Evolutionary conservation across 2,329 filamentous ascomycete genomes (phyloP), one percentile per base, ranked within the genome.

Genomic region (Aspergillus calidoustus): DNA sequence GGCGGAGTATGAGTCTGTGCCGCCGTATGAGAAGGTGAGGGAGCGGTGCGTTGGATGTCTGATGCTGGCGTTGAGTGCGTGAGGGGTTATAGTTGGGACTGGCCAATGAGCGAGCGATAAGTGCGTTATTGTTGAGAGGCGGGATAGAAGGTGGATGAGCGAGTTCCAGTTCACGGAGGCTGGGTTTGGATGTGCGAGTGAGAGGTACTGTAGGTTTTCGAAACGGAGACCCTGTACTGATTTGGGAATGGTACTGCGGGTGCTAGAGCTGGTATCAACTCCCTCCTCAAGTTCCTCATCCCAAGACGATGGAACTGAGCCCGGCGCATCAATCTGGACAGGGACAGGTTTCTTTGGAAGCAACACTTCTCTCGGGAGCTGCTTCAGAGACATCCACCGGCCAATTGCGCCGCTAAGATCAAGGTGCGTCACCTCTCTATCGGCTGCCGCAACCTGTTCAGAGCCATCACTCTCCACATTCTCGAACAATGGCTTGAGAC

Each of bases 61-160:
- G 41, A 84, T 75, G 11, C 79, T 80, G 7, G 80, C 72, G 8
- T 79, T 81, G 3, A 75, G 74, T 3, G 84, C 76, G 62, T 86
- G 83, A 0, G 84, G 84, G 0, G 84, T 86, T n/a, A 84, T 74
- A 0, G 82, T 84, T 2, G 87, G 87, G 22, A 79, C 75, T 3
- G 86, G 86, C 87, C 87, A 89, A 70, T 86, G 80, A 2, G 86
- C 86, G 2, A 89, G 78, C 0, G 86, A 89, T 2, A 89, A 77
- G 65, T 89, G 86, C 0, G 86, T 88, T 25, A 89, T 71, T 3
- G 81, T 85, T n/a, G 83, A 79, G 0, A 87, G 72, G 28, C 83
- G 78, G 0, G 81, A 79, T 0, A 86, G 79, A 1, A 89, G 70
- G 1, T 76, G 73, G 2, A 89, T 75, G 2, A 89, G 77, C 5